Base-by-base conservation (phyloP, 2,329 filamentous ascomycete species). In the Colletotrichum zoysiae region DNA sequence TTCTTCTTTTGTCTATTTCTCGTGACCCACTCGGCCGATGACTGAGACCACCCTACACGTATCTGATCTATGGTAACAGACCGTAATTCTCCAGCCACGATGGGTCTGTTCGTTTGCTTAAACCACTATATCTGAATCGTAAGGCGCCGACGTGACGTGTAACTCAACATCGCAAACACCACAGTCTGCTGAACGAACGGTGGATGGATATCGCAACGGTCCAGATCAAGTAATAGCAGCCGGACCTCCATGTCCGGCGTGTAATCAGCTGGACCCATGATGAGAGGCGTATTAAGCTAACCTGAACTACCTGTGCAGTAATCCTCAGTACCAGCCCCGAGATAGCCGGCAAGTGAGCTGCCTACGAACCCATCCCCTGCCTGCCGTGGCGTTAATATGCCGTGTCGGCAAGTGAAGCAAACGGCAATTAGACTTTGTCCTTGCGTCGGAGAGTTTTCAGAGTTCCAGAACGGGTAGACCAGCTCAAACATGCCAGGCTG, bases 401-500 rank as follows among this genome's bases (percentile, higher is more conserved):
- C 30, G 30, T 11, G 35, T 38, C 8, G 35, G 35, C 35, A 38
- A 11, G 35, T 9, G 11, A 11, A 11, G 35, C 35, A 38, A 11
- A 11, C 11, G 2, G 8, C 35, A 38, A 2, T 38, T 38, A 38
- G 8, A 11, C 35, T 38, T 38, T 11, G 11, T 2, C 35, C 35
- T 38, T 38, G 35, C 35, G 8, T 38, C 35, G 35, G 35, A 2
- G 9, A 38, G 35, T 38, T 38, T 38, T 11, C 7, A 38, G 6
- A 9, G 35, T 38, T 11, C 35, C 35, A 38, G 11, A 14, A 40
- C 14, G 38, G 2, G 9, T 11, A 3, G 64, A 53, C 53, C 42
- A 40, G 44, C 69, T 64, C 69, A 71, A 68, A 71, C 69, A 26
- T 26, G 26, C 26, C 26, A 26, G 26, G 26, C 26, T 26, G 26